These are phyloP conservation scores for Pythium graminicola DNA, from an alignment of 352 stramenopile genomes.

Conservation along the genomic window DNA sequence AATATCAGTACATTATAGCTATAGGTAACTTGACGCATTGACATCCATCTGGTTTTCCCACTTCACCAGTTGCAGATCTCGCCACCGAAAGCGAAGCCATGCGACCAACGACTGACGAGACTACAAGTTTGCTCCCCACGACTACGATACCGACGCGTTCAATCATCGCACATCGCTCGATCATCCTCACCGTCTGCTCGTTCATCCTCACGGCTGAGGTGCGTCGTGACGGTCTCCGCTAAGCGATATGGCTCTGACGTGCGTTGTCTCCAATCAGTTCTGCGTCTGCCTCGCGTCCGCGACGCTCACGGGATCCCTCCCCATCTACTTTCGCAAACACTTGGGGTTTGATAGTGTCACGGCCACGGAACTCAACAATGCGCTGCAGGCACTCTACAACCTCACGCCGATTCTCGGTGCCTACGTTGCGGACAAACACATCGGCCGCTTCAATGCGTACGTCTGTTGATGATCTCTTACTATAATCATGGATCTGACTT, in stretches of 20 bases:
- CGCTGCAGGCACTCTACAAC: slow-evolving; percentile 79
- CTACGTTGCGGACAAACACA: slow-evolving; percentile 71
- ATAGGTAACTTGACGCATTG: too few relatives aligned
- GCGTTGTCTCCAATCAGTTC: slow-evolving; percentile 33
- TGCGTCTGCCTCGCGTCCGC: slow-evolving; percentile 81
- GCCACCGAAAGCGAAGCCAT: slow-evolving; percentile 24
- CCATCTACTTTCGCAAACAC: slow-evolving; percentile 87
- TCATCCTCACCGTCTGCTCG: slow-evolving; percentile 81
- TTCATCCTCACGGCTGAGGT: slow-evolving; percentile 86
- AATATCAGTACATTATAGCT: slow-evolving; percentile 1
- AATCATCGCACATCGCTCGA: slow-evolving; percentile 39
- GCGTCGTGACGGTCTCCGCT: not conserved
- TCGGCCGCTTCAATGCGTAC: slow-evolving; percentile 73
- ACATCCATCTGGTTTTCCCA: not conserved
- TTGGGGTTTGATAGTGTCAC: slow-evolving; percentile 69
- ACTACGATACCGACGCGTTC: not conserved
- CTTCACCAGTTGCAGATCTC: not conserved
- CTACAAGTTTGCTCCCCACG: slow-evolving; percentile 14
- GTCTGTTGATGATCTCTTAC: slow-evolving; percentile 1
- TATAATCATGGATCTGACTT: too few relatives aligned
- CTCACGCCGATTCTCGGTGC: slow-evolving; percentile 76
- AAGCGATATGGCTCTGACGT: not conserved
- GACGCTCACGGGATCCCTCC: slow-evolving; percentile 71
- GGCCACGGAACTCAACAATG: slow-evolving; percentile 83
- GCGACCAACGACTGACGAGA: slow-evolving; percentile 7